These are phyloP conservation scores for Kwoniella botswanensis DNA, from an alignment of 768 basidiomycete genomes.

Conservation along the genomic window DNA sequence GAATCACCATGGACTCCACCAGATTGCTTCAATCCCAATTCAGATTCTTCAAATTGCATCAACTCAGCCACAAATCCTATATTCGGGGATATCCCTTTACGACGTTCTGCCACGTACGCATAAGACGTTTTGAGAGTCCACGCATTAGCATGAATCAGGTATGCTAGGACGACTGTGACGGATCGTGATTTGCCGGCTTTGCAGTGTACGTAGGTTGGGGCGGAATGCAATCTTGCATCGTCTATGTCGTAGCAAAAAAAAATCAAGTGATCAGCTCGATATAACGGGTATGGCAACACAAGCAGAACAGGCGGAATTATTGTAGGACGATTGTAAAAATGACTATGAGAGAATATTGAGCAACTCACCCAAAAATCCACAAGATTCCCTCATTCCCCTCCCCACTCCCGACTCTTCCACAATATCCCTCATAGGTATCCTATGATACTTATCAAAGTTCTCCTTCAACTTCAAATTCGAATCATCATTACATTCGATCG, in stretches of 20 bases:
- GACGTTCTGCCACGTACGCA: constrained; percentile 84
- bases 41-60: constrained; percentile 93
- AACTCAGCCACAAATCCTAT: constrained; percentile 97
- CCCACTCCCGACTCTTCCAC: constrained; percentile 92
- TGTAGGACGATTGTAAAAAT: no score
- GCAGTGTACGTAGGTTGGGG: constrained; percentile 93
- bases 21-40: constrained; percentile 71
- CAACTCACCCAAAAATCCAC: constrained; percentile 78
- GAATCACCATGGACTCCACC: constrained; percentile 43
- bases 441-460: constrained; percentile 73
- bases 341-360: no score
- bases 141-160: constrained; percentile 95
- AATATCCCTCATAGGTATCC: constrained; percentile 91
- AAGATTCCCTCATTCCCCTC: constrained; percentile 79
- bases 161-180: constrained; percentile 95
- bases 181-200: constrained; percentile 94
- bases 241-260: constrained; percentile 62
- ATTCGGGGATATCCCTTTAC: constrained; percentile 94
- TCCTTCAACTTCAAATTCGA: constrained; percentile 71
- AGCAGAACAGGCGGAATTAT: no score
- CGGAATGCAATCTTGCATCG: constrained; percentile 85
- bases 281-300: neutral
- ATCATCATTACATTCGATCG: constrained; percentile 80
- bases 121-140: constrained; percentile 94
- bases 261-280: constrained; percentile 6